Evolutionary conservation across 148 eudicot genomes (phyloP).

Genomic region (Rhododendron williamsianum): DNA sequence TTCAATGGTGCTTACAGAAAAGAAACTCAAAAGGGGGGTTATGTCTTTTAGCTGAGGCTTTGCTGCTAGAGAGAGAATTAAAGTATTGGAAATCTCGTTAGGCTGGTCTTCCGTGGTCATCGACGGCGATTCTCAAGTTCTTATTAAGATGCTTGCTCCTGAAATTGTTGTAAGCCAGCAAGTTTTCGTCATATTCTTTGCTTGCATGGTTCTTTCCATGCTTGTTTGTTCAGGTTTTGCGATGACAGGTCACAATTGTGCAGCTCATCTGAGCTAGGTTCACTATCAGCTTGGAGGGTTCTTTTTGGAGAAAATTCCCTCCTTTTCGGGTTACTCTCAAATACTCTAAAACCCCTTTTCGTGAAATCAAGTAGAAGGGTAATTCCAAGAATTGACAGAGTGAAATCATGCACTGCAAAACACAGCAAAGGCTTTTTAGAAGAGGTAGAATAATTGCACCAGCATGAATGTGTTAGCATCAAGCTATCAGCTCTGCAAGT

Average conservation of each 20-base stretch:
- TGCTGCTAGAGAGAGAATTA: neutral
- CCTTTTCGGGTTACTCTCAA: neutral
- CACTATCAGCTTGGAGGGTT: neutral
- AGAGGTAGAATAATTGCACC: neutral
- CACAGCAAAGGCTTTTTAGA: neutral
- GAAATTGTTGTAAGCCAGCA: neutral
- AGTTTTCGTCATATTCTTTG: neutral
- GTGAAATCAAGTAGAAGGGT: slow-evolving; percentile 4
- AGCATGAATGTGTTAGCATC: neutral
- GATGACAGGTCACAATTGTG: neutral
- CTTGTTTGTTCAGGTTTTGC: neutral
- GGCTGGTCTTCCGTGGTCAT: neutral
- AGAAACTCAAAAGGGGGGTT: neutral
- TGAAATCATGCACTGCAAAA: neutral
- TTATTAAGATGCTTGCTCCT: neutral
- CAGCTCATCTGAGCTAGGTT: neutral
- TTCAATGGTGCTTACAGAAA: neutral
- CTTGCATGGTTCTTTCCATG: neutral
- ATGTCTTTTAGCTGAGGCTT: neutral
- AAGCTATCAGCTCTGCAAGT: neutral
- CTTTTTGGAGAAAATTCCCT: neutral
- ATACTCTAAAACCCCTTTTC: neutral
- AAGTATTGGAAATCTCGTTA: neutral
- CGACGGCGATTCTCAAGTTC: neutral
- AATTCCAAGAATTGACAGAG: neutral